A percentile compares a stretch with the other conserved stretches of the same genome.
phyloP scores from a whole-genome alignment of 805 yeast species.

The Ogataea polymorpha region DNA sequence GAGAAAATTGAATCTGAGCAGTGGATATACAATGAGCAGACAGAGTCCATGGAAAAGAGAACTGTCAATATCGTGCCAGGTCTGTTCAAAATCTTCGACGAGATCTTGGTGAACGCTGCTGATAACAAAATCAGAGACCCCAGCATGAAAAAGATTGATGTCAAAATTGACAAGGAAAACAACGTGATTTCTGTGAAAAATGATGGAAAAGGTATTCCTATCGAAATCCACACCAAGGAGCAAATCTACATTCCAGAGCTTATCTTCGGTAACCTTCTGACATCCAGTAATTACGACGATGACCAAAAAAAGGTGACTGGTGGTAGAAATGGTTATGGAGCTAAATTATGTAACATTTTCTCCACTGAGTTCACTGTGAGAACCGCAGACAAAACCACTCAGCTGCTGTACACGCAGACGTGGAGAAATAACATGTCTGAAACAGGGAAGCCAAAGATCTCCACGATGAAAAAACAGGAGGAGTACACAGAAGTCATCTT shows the following conservation, averaged over 20 bases:
- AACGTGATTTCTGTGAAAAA: conserved; percentile 78
- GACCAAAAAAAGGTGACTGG: conserved; percentile 94
- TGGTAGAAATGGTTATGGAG: conserved; percentile 98
- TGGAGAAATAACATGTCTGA: conserved; percentile 87
- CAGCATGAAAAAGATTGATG: conserved; percentile 79
- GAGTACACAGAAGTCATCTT: conserved; percentile 88
- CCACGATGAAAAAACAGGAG: conserved; percentile 51
- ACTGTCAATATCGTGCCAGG: conserved; percentile 89
- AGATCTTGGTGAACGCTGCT: conserved; percentile 95
- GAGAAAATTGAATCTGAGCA: conserved; percentile 74
- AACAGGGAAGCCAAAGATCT: conserved; percentile 73
- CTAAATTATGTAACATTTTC: conserved; percentile 93
- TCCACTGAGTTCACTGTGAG: conserved; percentile 83
- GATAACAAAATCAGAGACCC: conserved; percentile 97
- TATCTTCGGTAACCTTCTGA: conserved; percentile 90
- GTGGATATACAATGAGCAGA: conserved; percentile 80
- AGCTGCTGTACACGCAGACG: conserved; percentile 67
- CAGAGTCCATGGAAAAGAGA: conserved; percentile 55
- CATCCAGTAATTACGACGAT: conserved; percentile 95
- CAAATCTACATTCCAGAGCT: conserved; percentile 92
- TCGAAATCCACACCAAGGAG: conserved; percentile 90
- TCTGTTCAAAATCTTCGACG: conserved; percentile 92
- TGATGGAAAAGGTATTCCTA: conserved; percentile 94
- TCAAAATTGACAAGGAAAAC: conserved; percentile 71
- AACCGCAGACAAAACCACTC: conserved; percentile 74